Percentiles rank a stretch among this genome's conserved stretches.
Conservation (phyloP, 2,329 filamentous ascomycete species). For the Colletotrichum sp. region DNA sequence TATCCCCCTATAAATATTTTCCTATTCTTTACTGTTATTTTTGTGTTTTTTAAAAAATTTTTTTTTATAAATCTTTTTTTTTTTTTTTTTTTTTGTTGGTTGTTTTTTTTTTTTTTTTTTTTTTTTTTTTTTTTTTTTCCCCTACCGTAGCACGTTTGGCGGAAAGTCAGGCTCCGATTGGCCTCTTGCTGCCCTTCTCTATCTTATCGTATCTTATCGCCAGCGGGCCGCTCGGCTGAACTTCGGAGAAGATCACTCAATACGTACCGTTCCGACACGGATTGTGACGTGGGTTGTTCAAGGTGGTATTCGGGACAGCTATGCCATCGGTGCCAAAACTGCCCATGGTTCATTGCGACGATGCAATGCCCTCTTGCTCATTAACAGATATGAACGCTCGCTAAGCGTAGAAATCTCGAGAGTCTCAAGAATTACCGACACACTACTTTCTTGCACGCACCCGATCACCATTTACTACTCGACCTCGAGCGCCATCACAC, state of each 20-base stretch:
- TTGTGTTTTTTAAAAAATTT: too few species aligned
- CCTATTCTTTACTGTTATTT: too few species aligned
- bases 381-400: not conserved
- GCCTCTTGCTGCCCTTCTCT: not conserved
- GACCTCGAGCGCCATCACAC: not conserved
- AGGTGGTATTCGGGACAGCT: constrained; percentile 17
- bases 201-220: not conserved
- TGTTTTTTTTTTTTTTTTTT: too few species aligned
- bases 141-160: not conserved
- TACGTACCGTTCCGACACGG: not conserved
- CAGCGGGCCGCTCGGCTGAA: not conserved
- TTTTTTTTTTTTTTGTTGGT: too few species aligned
- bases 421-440: not conserved
- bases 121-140: not conserved
- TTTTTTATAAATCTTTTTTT: too few species aligned
- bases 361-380: not conserved
- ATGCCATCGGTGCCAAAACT: not conserved
- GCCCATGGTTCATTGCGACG: not conserved
- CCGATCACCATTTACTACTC: not conserved
- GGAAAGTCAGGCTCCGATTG: not conserved
- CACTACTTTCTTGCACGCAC: not conserved
- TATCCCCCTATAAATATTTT: too few species aligned
- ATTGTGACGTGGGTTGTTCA: constrained; percentile 16
- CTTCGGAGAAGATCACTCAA: not conserved
- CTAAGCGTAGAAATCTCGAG: not conserved